Conservation (phyloP, 2,329 filamentous ascomycete species). For the Rasamsonia emersonii region DNA sequence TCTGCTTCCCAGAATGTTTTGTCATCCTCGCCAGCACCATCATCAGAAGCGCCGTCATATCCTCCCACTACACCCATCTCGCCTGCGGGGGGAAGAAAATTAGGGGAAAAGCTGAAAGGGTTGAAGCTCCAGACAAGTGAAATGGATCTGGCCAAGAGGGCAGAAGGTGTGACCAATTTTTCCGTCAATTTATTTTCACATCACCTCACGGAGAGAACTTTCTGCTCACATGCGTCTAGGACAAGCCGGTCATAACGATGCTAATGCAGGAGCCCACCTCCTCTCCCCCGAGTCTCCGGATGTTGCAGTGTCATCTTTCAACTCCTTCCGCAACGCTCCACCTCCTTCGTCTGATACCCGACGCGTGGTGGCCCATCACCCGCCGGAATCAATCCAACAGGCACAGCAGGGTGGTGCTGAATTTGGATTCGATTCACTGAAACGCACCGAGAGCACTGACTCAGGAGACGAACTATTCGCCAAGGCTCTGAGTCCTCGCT, state of each 20-base stretch:
- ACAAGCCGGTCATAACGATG: neutral
- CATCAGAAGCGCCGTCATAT: conserved; percentile 17
- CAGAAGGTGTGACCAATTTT: conserved; percentile 39
- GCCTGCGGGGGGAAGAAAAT: conserved; percentile 55
- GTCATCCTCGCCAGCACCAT: conserved; percentile 14
- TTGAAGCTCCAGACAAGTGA: conserved; percentile 68
- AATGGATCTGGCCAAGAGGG: conserved; percentile 49
- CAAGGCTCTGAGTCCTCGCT: conserved; percentile 74
- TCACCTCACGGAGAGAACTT: neutral
- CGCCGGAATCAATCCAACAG: conserved; percentile 31
- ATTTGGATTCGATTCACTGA: conserved; percentile 23
- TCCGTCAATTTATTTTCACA: too few relatives aligned
- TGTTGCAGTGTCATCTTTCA: conserved; percentile 55
- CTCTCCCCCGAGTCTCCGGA: conserved; percentile 57
- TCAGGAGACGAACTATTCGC: conserved; percentile 79
- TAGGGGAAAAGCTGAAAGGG: conserved; percentile 72
- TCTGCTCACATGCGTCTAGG: conserved; percentile 1
- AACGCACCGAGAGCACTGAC: conserved; percentile 34
- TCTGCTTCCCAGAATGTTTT: conserved; percentile 27
- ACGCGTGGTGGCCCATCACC: conserved; percentile 27
- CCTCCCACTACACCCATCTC: conserved; percentile 51
- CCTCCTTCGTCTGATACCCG: conserved; percentile 10
- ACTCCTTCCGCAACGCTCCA: conserved; percentile 39
- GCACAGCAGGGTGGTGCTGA: conserved; percentile 25
- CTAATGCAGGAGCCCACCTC: conserved; percentile 32